A percentile compares a stretch with the other conserved stretches of the same genome.
phyloP scores from a whole-genome alignment of 768 basidiomycete species.

The Agaricus sinodeliciosus region DNA sequence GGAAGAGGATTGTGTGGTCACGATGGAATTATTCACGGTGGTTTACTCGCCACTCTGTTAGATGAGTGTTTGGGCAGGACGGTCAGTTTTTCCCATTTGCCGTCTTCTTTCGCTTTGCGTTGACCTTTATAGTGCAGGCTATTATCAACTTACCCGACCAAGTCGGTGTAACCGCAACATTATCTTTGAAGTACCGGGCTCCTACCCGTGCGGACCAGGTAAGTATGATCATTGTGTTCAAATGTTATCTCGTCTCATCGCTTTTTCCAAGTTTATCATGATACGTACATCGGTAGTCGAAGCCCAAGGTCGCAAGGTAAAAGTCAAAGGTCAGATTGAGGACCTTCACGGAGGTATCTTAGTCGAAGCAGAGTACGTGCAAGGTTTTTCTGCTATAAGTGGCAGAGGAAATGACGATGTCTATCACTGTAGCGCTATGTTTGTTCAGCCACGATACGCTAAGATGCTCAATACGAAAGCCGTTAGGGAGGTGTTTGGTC shows the following conservation, averaged over 20 bases:
- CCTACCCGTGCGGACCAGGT: slow-evolving; percentile 90
- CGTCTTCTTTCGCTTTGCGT: neutral
- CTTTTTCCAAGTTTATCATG: slow-evolving; percentile 62
- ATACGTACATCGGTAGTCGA: slow-evolving; percentile 64
- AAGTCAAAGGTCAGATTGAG: slow-evolving; percentile 68
- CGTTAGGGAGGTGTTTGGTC: slow-evolving; percentile 62
- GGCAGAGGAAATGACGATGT: neutral
- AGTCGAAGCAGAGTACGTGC: slow-evolving; percentile 72
- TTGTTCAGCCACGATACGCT: slow-evolving; percentile 88
- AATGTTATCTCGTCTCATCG: neutral
- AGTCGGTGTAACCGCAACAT: slow-evolving; percentile 88
- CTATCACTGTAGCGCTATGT: slow-evolving; percentile 49
- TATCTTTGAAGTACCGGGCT: slow-evolving; percentile 76
- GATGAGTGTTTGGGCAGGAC: slow-evolving; percentile 82
- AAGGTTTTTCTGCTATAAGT: neutral
- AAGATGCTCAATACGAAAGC: slow-evolving; percentile 58
- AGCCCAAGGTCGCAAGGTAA: slow-evolving; percentile 71
- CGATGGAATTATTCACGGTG: slow-evolving; percentile 93
- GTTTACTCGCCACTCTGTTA: slow-evolving; percentile 81
- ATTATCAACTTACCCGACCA: slow-evolving; percentile 80
- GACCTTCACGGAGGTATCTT: slow-evolving; percentile 76
- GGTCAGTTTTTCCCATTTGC: slow-evolving; percentile 31
- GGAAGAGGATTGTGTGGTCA: slow-evolving; percentile 87
- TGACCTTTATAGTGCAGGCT: slow-evolving; percentile 42
- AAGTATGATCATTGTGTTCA: slow-evolving; percentile 5